Conservation (phyloP, 805 yeast genomes). For the Ogataea nakhonphanomensis region DNA sequence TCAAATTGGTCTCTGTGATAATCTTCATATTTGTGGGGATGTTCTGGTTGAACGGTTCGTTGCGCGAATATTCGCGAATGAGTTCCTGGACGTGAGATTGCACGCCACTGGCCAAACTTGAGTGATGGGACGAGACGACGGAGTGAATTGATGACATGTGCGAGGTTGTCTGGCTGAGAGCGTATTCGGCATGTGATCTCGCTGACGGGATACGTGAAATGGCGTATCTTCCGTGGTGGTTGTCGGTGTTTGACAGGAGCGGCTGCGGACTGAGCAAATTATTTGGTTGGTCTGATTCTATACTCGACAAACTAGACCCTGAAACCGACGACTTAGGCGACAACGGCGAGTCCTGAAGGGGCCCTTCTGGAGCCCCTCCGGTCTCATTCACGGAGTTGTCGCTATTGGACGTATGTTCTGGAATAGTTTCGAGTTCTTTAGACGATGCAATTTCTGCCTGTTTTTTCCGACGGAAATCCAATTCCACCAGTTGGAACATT, state of each 20-base stretch:
- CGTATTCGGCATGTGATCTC: conserved; percentile 16
- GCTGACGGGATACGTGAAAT: conserved; percentile 33
- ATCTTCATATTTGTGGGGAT: conserved; percentile 29
- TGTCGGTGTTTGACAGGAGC: conserved; percentile 5
- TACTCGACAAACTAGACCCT: conserved; percentile 15
- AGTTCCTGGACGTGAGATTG: conserved; percentile 29
- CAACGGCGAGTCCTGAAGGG: too few species aligned
- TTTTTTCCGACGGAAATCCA: conserved; percentile 42
- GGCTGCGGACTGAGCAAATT: conserved; percentile 16
- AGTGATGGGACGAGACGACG: conserved; percentile 1
- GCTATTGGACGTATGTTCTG: not conserved
- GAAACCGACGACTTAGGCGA: conserved; percentile 17
- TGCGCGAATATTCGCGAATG: conserved; percentile 34
- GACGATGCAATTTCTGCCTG: conserved; percentile 10
- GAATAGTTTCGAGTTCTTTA: not conserved
- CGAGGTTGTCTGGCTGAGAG: conserved; percentile 2
- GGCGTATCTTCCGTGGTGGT: conserved; percentile 3
- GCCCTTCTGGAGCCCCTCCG: too few species aligned
- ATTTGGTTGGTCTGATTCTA: conserved; percentile 1
- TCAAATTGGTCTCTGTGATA: conserved; percentile 34
- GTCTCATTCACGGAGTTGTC: too few species aligned
- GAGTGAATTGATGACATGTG: conserved; percentile 7
- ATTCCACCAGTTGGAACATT: conserved; percentile 44
- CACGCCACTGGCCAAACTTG: conserved; percentile 8
- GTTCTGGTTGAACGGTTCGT: conserved; percentile 32